These are phyloP conservation scores for Nitzschia sp. DNA, from an alignment of 108 stramenopile genomes.

Conservation along the genomic window DNA sequence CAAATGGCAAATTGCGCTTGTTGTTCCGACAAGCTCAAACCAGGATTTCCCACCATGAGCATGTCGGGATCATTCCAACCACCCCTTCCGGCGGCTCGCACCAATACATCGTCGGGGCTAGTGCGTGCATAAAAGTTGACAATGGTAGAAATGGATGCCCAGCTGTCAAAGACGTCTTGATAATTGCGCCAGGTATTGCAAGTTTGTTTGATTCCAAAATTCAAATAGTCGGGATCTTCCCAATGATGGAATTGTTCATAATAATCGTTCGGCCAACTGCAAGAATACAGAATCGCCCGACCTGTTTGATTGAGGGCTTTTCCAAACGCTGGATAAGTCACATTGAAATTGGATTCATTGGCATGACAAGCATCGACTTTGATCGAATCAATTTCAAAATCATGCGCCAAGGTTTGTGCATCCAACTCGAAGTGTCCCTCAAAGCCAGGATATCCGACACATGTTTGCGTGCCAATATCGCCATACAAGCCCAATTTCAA, in stretches of 20 bases:
- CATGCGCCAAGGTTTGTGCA: slow-evolving; percentile 45
- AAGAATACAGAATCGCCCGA: slow-evolving; percentile 50
- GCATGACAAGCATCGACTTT: slow-evolving; percentile 66
- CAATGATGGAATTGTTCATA: slow-evolving; percentile 41
- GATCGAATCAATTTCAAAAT: slow-evolving; percentile 58
- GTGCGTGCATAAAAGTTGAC: slow-evolving; percentile 18
- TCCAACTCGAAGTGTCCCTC: slow-evolving; percentile 49
- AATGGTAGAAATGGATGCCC: slow-evolving; percentile 13
- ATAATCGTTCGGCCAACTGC: slow-evolving; percentile 59
- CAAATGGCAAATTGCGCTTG: slow-evolving; percentile 53
- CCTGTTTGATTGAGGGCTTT: slow-evolving; percentile 58
- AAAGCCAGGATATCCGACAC: slow-evolving; percentile 48
- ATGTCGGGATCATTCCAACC: slow-evolving; percentile 67
- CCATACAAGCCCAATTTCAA: slow-evolving; percentile 66
- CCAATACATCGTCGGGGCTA: slow-evolving; percentile 5
- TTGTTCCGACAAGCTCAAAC: slow-evolving; percentile 41
- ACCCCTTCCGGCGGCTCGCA: slow-evolving; percentile 43
- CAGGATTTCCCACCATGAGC: slow-evolving; percentile 48
- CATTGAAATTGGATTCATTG: not conserved
- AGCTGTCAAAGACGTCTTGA: slow-evolving; percentile 25
- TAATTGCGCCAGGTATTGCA: slow-evolving; percentile 34
- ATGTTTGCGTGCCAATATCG: slow-evolving; percentile 49
- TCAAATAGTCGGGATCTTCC: slow-evolving; percentile 53
- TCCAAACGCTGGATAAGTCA: slow-evolving; percentile 33
- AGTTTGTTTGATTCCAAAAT: slow-evolving; percentile 47